Evolutionary conservation across 257 asterid genomes (phyloP), one percentile per base, ranked within the genome.

Genomic region (Solanum gandarillasii): DNA sequence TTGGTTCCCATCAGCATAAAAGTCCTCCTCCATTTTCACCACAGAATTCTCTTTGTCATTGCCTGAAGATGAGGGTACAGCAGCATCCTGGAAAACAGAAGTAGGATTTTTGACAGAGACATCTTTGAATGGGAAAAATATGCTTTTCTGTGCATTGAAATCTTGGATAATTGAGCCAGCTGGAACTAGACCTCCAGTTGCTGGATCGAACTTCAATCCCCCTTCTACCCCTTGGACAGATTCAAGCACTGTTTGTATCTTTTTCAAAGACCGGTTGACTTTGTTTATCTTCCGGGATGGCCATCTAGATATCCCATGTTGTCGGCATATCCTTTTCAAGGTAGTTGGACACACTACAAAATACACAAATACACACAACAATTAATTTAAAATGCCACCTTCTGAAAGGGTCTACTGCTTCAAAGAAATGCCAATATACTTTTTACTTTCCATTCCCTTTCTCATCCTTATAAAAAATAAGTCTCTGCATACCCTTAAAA

Each of bases 211-310:
- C 92, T 92, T 93, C 85, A 96, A 86, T 83, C 95, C 98, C 70
- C 95, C 97, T 90, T 95, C 97, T 76, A 93, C 93, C 16, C 98
- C 98, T 68, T 95, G 94, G 83, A 95, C 99, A 60, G 99, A 96
- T 91, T 94, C 94, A 11, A 96, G 92, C 88, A 95, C 96, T 10
- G 93, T 90, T 70, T 93, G 98, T 72, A 96, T 93, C 90, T 96
- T 95, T 88, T 90, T 94, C 86, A 96, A 89, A 86, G 98, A 96
- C 52, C 98, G 96, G 90, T 94, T 94, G 25, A 94, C 99, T 90
- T 96, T 96, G 87, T 94, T 93, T 88, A 96, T 96, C 91, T 95
- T 94, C 88, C 98, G 96, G 76, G 97, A 95, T 86, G 99, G 99
- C 99, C 99, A 96, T 89, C 98, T 92, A 46, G 94, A 89, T 92